A percentile compares a stretch with the other conserved stretches of the same genome.
Conservation (phyloP, 2,329 filamentous ascomycete genomes). For the Penicillium frequentans region DNA sequence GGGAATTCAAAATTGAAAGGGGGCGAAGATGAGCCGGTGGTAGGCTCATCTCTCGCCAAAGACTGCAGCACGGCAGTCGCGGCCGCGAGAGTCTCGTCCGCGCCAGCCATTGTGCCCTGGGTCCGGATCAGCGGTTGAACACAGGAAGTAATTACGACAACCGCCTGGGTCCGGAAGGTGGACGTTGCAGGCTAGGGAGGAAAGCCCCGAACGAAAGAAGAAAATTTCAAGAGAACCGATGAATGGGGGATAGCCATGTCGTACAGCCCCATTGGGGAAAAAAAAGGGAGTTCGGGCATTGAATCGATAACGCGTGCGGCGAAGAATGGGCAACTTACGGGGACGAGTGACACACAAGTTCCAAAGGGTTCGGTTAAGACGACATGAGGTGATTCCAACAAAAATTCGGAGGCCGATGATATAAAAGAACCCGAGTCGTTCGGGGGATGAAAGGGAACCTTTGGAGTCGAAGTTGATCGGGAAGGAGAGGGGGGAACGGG, state of each 20-base stretch:
- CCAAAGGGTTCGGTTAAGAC: not conserved
- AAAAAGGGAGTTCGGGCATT: not conserved
- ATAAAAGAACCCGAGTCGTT: not conserved
- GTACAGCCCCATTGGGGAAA: not conserved
- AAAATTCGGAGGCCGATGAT: not conserved
- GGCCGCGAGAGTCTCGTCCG: constrained; percentile 49
- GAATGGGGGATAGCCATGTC: not conserved
- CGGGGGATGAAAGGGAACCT: not conserved
- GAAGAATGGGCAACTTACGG: not conserved
- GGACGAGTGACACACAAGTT: constrained; percentile 2
- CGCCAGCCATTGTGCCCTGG: constrained; percentile 47
- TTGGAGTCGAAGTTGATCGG: not conserved
- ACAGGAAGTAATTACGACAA: not conserved
- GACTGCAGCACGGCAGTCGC: constrained; percentile 47
- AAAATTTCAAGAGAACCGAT: not conserved
- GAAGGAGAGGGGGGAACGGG: constrained; percentile 2
- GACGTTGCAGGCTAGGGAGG: not conserved
- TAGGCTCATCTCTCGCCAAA: constrained; percentile 43
- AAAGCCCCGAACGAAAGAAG: not conserved
- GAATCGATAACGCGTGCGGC: not conserved
- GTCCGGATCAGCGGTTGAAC: constrained; percentile 18
- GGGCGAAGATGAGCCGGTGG: constrained; percentile 34
- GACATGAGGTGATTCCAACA: constrained; percentile 1
- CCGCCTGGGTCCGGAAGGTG: not conserved
- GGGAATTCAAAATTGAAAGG: constrained; percentile 37